Base-by-base conservation (phyloP, 768 basidiomycete species). In the Mycena floridula region DNA sequence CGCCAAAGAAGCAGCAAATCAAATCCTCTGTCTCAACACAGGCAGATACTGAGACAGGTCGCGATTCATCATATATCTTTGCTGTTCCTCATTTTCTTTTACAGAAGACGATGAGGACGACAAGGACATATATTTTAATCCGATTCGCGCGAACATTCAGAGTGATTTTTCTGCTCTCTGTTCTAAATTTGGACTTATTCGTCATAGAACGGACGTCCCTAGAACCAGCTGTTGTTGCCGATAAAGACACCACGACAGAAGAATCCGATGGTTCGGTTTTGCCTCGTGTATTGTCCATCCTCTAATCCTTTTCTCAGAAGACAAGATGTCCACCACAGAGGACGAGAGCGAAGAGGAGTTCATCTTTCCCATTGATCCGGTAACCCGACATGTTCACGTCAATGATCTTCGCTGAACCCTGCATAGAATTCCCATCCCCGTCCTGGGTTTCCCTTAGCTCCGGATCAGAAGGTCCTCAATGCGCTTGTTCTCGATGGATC, bases 381-480 rank as follows among this genome's bases (percentile, higher is more conserved):
- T 42, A 38, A 46, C 47, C 7, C 43, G 37, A 1, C 43, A 45
- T 25, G 28, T 26, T 30, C 20, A 6, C 7, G 16, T 28, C 37
- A 53, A 45, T 50, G 40, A 3, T 13, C 5, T 16, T 16, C 13
- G 18, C 23, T 22, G n/a, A 22, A 39, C 23, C 13, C 5, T 11
- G n/a, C 5, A 22, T 22, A 79, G 73, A 58, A 53, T 46, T 50
- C 71, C 13, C 54, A 62, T 37, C 72, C 76, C 13, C 73, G 74
- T 16, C 86, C 86, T 3, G 68, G 68, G 6, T 81, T 85, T 45
- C 66, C 69, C 5, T 66, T 80, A 5, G 54, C 59, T 18, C 62
- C 69, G 0, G 71, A 54, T 5, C 78, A 82, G 50, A 52, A 51
- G 18, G 47, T 45, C 8, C 63, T 66, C 0, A 72, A 70, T 6